Evolutionary conservation across 805 yeast genomes (phyloP).

Genomic region (Teunomyces gatunensis): DNA sequence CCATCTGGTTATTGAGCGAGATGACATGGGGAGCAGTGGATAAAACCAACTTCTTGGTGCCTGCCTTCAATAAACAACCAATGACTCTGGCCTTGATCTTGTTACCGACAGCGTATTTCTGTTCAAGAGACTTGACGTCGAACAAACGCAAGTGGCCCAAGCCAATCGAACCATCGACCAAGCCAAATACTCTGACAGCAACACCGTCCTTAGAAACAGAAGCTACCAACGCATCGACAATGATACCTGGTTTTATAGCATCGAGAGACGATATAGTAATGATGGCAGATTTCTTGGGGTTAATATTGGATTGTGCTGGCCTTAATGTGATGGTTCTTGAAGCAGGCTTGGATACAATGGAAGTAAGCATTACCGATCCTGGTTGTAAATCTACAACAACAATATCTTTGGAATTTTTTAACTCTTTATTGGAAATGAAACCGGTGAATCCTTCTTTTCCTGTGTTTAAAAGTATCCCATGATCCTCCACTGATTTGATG

Average conservation of each 20-base stretch:
- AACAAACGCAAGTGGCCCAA: slow-evolving; percentile 60
- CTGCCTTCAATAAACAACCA: slow-evolving; percentile 48
- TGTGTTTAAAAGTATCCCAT: slow-evolving; percentile 74
- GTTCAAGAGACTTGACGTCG: slow-evolving; percentile 49
- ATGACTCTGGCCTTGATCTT: slow-evolving; percentile 67
- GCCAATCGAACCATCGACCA: slow-evolving; percentile 68
- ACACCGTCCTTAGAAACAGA: slow-evolving; percentile 62
- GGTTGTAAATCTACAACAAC: slow-evolving; percentile 36
- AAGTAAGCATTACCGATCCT: slow-evolving; percentile 72
- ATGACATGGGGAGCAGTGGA: slow-evolving; percentile 61
- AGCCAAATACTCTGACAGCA: slow-evolving; percentile 69
- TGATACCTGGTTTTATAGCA: slow-evolving; percentile 80
- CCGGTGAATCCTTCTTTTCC: slow-evolving; percentile 62
- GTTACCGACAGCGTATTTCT: slow-evolving; percentile 66
- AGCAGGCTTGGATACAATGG: slow-evolving; percentile 46
- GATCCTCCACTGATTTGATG: slow-evolving; percentile 83
- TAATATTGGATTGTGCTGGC: slow-evolving; percentile 37
- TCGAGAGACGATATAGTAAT: slow-evolving; percentile 69
- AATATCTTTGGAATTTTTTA: slow-evolving; percentile 36
- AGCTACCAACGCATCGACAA: slow-evolving; percentile 70
- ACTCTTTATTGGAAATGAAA: slow-evolving; percentile 71
- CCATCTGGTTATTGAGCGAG: slow-evolving; percentile 20
- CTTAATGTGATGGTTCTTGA: slow-evolving; percentile 59
- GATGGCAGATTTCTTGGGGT: slow-evolving; percentile 47
- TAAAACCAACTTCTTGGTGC: slow-evolving; percentile 58